Evolutionary conservation across 179 eudicot species (phyloP).

Genomic region (Carnegiea gigantea): DNA sequence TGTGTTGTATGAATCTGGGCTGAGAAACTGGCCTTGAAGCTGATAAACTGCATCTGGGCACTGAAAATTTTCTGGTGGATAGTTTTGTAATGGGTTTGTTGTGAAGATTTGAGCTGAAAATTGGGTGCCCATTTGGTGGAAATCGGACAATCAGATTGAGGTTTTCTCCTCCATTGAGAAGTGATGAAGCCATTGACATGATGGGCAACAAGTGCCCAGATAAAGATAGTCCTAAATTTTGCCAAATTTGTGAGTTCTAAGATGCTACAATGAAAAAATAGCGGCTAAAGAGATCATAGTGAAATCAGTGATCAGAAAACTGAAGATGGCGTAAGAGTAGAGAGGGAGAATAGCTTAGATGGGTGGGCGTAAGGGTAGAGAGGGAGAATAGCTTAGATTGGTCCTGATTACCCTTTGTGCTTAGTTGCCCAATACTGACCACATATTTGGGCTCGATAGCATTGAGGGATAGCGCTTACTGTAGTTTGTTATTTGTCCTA

Average conservation of each 20-base stretch:
- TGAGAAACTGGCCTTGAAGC: constrained; percentile 62
- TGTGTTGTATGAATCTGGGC: constrained; percentile 86
- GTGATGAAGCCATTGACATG: constrained; percentile 55
- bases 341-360: neutral
- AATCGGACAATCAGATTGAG: constrained; percentile 34
- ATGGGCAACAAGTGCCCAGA: neutral
- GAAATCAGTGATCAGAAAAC: constrained; percentile 6
- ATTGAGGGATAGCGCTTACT: neutral
- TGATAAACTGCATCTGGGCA: constrained; percentile 49
- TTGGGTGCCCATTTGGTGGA: constrained; percentile 40
- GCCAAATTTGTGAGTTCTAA: neutral
- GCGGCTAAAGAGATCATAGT: neutral
- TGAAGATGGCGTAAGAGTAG: neutral
- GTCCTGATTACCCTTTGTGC: neutral
- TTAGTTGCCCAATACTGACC: neutral
- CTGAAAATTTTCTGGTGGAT: neutral
- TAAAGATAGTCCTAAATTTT: neutral
- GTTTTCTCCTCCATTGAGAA: constrained; percentile 55
- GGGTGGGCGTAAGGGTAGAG: no score
- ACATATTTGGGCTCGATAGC: neutral
- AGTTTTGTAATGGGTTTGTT: neutral
- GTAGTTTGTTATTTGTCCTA: neutral
- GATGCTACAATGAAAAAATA: neutral
- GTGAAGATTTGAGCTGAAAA: constrained; percentile 37
- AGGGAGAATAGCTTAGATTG: neutral